A percentile compares a stretch with the other conserved stretches of the same genome.
Evolutionary conservation across 495 filamentous ascomycete species (phyloP).

Genomic region (Lineolata rhizophorae): DNA sequence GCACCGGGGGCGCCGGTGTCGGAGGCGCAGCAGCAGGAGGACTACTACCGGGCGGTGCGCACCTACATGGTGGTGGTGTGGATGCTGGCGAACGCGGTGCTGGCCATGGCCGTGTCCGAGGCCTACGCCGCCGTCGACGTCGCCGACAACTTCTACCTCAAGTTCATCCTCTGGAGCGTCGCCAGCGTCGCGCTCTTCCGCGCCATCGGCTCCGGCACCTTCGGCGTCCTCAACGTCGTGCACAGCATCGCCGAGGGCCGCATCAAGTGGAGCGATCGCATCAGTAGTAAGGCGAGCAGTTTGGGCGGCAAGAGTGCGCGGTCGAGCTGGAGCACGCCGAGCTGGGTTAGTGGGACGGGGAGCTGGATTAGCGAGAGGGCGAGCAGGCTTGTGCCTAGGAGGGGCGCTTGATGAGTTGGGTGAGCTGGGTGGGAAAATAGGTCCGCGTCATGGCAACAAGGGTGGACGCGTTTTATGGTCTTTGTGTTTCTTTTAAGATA

Average conservation of each 20-base stretch:
- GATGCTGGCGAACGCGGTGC: slow-evolving; percentile 79
- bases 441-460: too few relatives aligned
- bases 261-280: slow-evolving; percentile 43
- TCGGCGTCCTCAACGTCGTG: slow-evolving; percentile 59
- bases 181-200: slow-evolving; percentile 69
- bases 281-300: too few relatives aligned
- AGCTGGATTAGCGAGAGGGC: too few relatives aligned
- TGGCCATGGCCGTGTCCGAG: slow-evolving; percentile 88
- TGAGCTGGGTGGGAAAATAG: too few relatives aligned
- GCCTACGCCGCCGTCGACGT: slow-evolving; percentile 50
- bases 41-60: slow-evolving; percentile 93
- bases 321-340: too few relatives aligned
- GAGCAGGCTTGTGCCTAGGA: too few relatives aligned
- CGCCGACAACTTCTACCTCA: slow-evolving; percentile 69
- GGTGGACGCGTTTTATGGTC: too few relatives aligned
- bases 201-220: slow-evolving; percentile 58
- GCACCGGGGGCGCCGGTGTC: slow-evolving; percentile 36
- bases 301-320: too few relatives aligned
- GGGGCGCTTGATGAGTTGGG: too few relatives aligned
- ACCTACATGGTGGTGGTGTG: slow-evolving; percentile 98
- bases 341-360: too few relatives aligned
- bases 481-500: too few relatives aligned
- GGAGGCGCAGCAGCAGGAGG: slow-evolving; percentile 78
- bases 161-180: slow-evolving; percentile 83
- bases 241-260: slow-evolving; percentile 72